Evolutionary conservation across 2,329 filamentous ascomycete genomes (phyloP), one percentile per base, ranked within the genome.

Genomic region (Fusarium brachygibbosum): DNA sequence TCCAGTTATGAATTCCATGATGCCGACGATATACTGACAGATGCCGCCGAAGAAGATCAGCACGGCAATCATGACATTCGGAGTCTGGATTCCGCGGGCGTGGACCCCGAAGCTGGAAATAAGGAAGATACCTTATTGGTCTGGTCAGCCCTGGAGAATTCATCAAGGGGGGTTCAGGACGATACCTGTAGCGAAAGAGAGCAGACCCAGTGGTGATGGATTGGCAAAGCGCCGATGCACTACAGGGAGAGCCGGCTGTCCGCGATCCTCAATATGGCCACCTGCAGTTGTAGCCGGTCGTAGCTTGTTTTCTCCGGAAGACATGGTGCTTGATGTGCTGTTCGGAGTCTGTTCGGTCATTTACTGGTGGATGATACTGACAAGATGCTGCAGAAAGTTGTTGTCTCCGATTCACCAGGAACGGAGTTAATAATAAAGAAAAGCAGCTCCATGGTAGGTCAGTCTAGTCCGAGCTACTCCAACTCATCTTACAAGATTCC

Each of bases 11-110:
- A 67, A 67, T 32, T 67, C 64, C 64, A 67, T 67, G 4, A 67
- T 57, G 1, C 60, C 56, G 21, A 55, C 55, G 19, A 67, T 46
- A 35, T 61, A 67, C n/a, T 67, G 64, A 34, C 64, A 67, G 21
- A 64, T 55, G 7, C 64, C 64, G 12, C 64, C 64, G 28, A 67
- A 67, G 32, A 59, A 59, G 44, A 65, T 57, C n/a, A 67, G 34
- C 25, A 65, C 60, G 2, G 63, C 54, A 25, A 67, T 64, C 64
- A 67, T 67, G 42, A 67, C 60, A 51, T 67, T 67, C 2, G 64
- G 64, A 5, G 49, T 67, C 16, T 67, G 64, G 17, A 67, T 51
- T 21, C 64, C 64, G 5, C 64, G 60, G 28, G 61, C 51, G 4
- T 67, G 64, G 14, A 67, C 51, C 9, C 64, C 64, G 19, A 67